Evolutionary conservation across 2,329 filamentous ascomycete species (phyloP).

Genomic region (Paraconiothyrium brasiliense): DNA sequence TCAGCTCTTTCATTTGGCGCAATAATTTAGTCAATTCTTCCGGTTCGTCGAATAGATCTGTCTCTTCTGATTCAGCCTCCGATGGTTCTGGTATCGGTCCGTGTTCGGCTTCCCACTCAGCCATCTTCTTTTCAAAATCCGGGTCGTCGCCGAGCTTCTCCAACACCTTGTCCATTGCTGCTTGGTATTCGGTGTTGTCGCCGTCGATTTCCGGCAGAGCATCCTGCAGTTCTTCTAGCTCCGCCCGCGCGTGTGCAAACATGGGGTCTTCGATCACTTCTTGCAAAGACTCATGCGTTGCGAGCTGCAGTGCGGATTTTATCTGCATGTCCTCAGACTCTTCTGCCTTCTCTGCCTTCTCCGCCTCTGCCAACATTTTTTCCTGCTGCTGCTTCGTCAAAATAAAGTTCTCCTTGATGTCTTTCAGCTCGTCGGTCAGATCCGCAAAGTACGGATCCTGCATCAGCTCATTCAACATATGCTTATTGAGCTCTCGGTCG

Average conservation of each 20-base stretch:
- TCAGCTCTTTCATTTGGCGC: conserved; percentile 38
- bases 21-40: conserved; percentile 35
- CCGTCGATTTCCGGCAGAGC: conserved; percentile 33
- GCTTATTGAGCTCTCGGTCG: conserved; percentile 34
- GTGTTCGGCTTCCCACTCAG: conserved; percentile 20
- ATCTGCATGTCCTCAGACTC: conserved; percentile 29
- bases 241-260: conserved; percentile 30
- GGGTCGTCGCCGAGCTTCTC: conserved; percentile 33
- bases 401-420: conserved; percentile 34
- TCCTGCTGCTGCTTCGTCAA: conserved; percentile 21
- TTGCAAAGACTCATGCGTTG: conserved; percentile 33
- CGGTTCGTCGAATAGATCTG: conserved; percentile 9
- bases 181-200: conserved; percentile 32
- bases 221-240: conserved; percentile 36
- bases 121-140: conserved; percentile 34
- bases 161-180: conserved; percentile 31
- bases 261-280: conserved; percentile 43
- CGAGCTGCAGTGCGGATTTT: conserved; percentile 26
- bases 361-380: conserved; percentile 22
- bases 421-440: conserved; percentile 37
- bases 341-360: conserved; percentile 23
- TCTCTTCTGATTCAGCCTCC: conserved; percentile 19
- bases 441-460: conserved; percentile 41
- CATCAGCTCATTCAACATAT: conserved; percentile 41
- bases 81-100: conserved; percentile 13